Evolutionary conservation across 2,329 filamentous ascomycete species (phyloP), one percentile per base, ranked within the genome.

Genomic region (Ceratocystis albifundus): DNA sequence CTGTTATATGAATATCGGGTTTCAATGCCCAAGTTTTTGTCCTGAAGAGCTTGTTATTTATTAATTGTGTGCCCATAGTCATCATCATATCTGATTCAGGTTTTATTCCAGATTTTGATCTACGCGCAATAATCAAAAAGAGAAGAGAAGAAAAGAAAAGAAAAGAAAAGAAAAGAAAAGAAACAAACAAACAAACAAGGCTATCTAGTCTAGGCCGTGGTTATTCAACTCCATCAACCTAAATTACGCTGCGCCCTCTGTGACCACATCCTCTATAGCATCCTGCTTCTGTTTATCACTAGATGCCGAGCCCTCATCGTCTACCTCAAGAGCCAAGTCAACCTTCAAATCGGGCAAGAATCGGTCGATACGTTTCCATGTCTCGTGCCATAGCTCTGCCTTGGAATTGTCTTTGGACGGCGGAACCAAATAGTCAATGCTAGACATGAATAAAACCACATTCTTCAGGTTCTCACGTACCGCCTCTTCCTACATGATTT

Each of bases 381-480:
- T 86, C 74, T 87, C 84, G 15, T 75, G 77, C 83, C 80, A 87
- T 20, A 86, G 77, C 71, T 79, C 80, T 73, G 80, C 80, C 71
- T 82, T 81, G 4, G 76, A 77, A 1, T 79, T 73, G 69, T 86
- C 81, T 70, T 81, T 76, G 69, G 76, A 79, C 12, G 89, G 89
- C 1, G 89, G 83, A 0, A 90, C 86, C 4, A 99, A 82, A 71
- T 89, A 92, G 45, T 89, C 92, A 63, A 88, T 92, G 74, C 87
- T 94, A 4, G 89, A 86, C 91, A 99, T 96, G 72, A 99, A 94
- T 8, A 99, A 81, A 28, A 97, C 79, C 64, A 97, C 91, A 70
- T 99, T 99, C 77, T 99, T 99, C 67, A 99, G 79, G 70, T 90
- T 94, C 76, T 99, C 94, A 0, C 90, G 89, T 1, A 97, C 91